Base-by-base conservation (phyloP, 371 early-diverging fungal species). In the Basidiobolus meristosporus region DNA sequence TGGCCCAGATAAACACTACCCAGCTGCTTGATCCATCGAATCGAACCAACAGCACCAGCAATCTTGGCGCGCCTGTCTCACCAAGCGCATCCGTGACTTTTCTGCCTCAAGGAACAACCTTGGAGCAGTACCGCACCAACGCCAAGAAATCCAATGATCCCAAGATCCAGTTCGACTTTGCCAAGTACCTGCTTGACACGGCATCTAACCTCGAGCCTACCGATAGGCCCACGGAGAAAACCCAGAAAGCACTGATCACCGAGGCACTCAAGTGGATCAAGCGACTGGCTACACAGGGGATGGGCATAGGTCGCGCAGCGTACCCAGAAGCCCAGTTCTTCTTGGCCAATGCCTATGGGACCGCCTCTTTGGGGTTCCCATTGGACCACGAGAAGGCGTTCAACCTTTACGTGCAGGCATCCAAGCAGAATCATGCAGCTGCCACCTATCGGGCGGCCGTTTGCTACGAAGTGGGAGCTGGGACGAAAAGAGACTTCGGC, bases 371-470 rank as follows among this genome's bases (percentile, higher is more conserved):
- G 39, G 82, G 82, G 5, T 62, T 90, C 11, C 51, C 59, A 31
- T 59, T 76, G 19, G 92, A 92, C 56, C 76, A 79, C 43, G 88
- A 83, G 46, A 79, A 79, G 48, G 96, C 96, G 1, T 95, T 92
- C 47, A 48, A 63, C n/a, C 62, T 84, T 18, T 97, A 91, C 53
- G 56, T 86, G 35, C 84, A 85, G 53, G 93, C 91, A 0, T 78
- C 89, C 10, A 93, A 95, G 52, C 82, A 83, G 43, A 75, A 67
- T 51, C 96, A 92, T 53, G 76, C 93, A 0, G 80, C 78, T 10
- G 86, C 93, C 14, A 88, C 85, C 12, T 97, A 90, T 55, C 76
- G 96, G 40, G 77, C 83, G 0, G 98, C 85, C 2, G 93, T 92
- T 6, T 95, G 92, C 58, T 87, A 91, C 53, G 98, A 97, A 47